A percentile compares a stretch with the other conserved stretches of the same genome.
phyloP scores from a whole-genome alignment of 257 asterid genomes.

The Primulina tabacum region DNA sequence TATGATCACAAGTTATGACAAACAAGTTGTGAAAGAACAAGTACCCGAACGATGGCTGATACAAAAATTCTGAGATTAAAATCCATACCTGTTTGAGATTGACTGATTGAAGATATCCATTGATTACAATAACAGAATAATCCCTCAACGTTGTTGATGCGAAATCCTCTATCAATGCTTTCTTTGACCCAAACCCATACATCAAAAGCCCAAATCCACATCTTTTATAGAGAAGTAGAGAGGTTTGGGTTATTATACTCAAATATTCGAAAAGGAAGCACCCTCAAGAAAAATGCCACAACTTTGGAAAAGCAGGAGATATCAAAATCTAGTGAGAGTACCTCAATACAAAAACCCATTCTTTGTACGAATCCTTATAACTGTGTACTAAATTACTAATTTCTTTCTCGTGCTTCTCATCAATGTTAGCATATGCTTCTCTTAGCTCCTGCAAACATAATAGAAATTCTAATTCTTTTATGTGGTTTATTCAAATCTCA shows the following conservation, averaged over 20 bases:
- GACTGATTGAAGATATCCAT: conserved; percentile 86
- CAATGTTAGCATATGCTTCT: conserved; percentile 58
- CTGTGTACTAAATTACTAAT: conserved; percentile 44
- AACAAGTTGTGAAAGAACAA: neutral
- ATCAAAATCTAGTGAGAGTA: conserved; percentile 15
- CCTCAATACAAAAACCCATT: conserved; percentile 73
- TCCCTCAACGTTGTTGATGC: neutral
- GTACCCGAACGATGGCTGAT: neutral
- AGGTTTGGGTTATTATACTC: neutral
- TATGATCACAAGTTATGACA: neutral
- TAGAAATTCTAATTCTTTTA: neutral
- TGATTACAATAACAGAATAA: conserved; percentile 48
- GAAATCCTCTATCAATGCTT: neutral
- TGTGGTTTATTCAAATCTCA: neutral
- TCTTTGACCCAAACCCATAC: neutral
- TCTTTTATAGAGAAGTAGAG: neutral
- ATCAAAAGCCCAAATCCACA: neutral
- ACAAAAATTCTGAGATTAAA: neutral
- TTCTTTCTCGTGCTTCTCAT: conserved; percentile 82
- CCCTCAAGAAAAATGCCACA: conserved; percentile 7
- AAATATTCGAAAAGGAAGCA: neutral
- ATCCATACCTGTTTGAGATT: conserved; percentile 73
- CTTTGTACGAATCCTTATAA: conserved; percentile 54
- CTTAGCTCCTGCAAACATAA: conserved; percentile 58
- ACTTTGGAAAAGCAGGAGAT: neutral